phyloP scores from a whole-genome alignment of 2,329 filamentous ascomycete genomes.

The Colletotrichum melonis region DNA sequence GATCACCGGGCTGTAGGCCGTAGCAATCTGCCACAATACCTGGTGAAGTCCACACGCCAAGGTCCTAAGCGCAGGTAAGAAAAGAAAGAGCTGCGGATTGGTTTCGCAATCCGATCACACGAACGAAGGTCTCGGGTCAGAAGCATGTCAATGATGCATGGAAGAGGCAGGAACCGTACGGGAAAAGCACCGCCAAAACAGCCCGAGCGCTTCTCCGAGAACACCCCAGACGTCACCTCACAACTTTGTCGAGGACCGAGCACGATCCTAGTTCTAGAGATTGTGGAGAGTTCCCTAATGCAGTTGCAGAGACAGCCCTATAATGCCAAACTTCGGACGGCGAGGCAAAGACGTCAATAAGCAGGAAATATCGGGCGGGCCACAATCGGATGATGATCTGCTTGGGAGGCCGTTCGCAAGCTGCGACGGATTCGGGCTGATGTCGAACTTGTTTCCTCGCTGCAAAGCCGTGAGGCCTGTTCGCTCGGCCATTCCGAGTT shows the following conservation, averaged over 20 bases:
- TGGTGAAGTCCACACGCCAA: not conserved
- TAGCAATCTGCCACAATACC: not conserved
- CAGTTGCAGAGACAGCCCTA: constrained; percentile 11
- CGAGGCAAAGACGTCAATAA: not conserved
- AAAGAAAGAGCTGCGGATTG: not conserved
- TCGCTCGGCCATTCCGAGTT: not conserved
- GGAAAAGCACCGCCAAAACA: not conserved
- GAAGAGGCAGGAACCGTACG: not conserved
- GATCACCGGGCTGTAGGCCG: not conserved
- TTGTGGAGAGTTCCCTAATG: not conserved
- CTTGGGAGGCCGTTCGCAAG: constrained; percentile 8
- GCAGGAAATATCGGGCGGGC: not conserved
- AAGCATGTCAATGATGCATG: not conserved
- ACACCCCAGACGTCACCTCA: not conserved
- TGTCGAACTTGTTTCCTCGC: not conserved
- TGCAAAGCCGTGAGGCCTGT: not conserved
- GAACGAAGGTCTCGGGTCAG: not conserved
- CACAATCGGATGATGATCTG: constrained; percentile 1
- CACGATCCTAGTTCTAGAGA: not conserved
- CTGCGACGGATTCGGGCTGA: constrained; percentile 6
- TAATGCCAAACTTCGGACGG: constrained; percentile 8
- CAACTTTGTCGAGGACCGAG: not conserved
- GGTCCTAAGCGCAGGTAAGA: not conserved
- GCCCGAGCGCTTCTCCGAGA: constrained; percentile 3
- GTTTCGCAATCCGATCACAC: not conserved